A percentile compares a stretch with the other conserved stretches of the same genome.
phyloP scores from a whole-genome alignment of 1,284 basidiomycete species.

The Neonothopanus nambi region DNA sequence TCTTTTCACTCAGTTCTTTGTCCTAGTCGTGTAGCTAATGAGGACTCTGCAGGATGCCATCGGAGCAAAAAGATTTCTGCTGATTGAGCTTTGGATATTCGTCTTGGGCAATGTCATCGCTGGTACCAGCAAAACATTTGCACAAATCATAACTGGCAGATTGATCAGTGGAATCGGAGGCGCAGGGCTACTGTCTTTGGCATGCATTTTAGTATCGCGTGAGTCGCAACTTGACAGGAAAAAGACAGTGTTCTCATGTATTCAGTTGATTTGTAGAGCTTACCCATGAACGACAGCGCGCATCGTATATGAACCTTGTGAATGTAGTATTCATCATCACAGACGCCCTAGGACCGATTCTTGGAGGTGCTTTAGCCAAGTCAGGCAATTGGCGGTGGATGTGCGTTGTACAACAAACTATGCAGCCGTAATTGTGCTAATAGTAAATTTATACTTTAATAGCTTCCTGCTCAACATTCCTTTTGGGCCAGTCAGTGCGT shows the following conservation, averaged over 20 bases:
- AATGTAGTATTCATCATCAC: slow-evolving; percentile 32
- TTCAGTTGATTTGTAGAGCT: slow-evolving; percentile 23
- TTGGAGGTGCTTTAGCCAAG: slow-evolving; percentile 31
- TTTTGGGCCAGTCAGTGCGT: slow-evolving; percentile 33
- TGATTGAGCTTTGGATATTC: slow-evolving; percentile 26
- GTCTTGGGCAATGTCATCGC: slow-evolving; percentile 42
- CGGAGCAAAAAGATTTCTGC: slow-evolving; percentile 23
- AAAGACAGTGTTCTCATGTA: background rate
- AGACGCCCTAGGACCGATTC: slow-evolving; percentile 32
- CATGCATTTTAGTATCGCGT: slow-evolving; percentile 39
- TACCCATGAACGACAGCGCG: slow-evolving; percentile 33
- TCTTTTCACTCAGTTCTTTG: background rate
- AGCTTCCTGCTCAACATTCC: slow-evolving; percentile 35
- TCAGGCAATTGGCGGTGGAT: slow-evolving; percentile 38
- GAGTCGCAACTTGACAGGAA: slow-evolving; percentile 10
- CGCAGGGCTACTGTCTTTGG: slow-evolving; percentile 40
- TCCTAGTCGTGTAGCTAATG: background rate
- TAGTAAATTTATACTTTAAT: background rate
- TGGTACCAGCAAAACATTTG: slow-evolving; percentile 37
- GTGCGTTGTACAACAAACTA: slow-evolving; percentile 14
- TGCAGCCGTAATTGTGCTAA: background rate
- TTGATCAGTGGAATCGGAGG: slow-evolving; percentile 41
- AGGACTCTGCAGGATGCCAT: slow-evolving; percentile 27
- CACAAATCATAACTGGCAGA: slow-evolving; percentile 39
- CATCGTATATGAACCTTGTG: slow-evolving; percentile 34